phyloP scores from a whole-genome alignment of 1,139 yeast genomes.

The Nakaseomyces uthaithaninus region DNA sequence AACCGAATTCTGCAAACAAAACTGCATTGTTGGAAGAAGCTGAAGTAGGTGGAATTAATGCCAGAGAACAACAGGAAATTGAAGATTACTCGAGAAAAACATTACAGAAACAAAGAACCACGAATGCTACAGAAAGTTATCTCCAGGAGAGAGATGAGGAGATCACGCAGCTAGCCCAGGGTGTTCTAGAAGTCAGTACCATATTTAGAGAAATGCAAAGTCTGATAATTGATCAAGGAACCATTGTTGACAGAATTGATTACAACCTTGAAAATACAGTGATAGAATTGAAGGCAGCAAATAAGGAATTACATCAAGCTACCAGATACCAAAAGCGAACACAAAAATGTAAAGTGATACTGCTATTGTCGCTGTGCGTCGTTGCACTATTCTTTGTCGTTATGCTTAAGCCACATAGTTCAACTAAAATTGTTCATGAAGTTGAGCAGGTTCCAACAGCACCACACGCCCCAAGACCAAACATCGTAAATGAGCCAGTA shows the following conservation, averaged over 20 bases:
- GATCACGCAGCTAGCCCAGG: slow-evolving; percentile 84
- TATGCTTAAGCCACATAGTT: slow-evolving; percentile 50
- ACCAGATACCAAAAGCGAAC: slow-evolving; percentile 77
- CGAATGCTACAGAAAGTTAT: slow-evolving; percentile 35
- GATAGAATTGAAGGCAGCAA: slow-evolving; percentile 67
- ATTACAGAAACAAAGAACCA: slow-evolving; percentile 33
- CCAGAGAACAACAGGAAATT: slow-evolving; percentile 19
- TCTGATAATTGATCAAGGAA: slow-evolving; percentile 91
- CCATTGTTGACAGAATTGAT: slow-evolving; percentile 84
- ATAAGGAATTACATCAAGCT: slow-evolving; percentile 69
- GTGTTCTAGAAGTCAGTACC: slow-evolving; percentile 84
- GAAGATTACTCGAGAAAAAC: slow-evolving; percentile 43
- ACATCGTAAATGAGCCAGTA: not conserved
- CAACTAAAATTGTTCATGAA: slow-evolving; percentile 1
- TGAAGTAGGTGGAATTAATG: slow-evolving; percentile 26
- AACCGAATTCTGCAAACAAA: not conserved
- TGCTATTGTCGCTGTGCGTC: slow-evolving; percentile 62
- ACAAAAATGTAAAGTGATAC: slow-evolving; percentile 81
- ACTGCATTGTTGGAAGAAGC: slow-evolving; percentile 3
- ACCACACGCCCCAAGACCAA: not conserved
- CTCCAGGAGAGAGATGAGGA: slow-evolving; percentile 71
- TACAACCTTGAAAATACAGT: slow-evolving; percentile 78
- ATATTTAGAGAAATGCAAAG: slow-evolving; percentile 90
- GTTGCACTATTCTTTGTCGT: slow-evolving; percentile 64
- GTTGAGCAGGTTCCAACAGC: not conserved